Percentiles rank a stretch among this genome's conserved stretches.
Conservation (phyloP, 768 basidiomycete genomes). For the Lenzites betulinus region DNA sequence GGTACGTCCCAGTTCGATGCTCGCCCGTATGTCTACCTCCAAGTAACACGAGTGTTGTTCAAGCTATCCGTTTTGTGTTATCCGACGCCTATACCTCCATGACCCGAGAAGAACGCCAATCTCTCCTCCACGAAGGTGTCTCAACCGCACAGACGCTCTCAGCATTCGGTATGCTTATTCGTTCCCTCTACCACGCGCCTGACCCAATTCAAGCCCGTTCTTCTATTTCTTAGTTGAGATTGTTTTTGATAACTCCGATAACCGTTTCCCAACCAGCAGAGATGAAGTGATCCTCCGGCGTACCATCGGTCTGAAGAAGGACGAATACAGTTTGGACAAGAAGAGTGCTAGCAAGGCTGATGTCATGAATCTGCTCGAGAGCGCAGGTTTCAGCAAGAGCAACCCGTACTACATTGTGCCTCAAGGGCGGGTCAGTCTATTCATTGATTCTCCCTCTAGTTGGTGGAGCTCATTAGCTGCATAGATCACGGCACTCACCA, state of each 20-base stretch:
- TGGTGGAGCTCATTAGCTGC: no score
- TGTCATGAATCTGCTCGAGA: constrained; percentile 95
- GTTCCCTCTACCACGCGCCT: neutral
- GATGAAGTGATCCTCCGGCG: constrained; percentile 87
- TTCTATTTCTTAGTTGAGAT: constrained; percentile 67
- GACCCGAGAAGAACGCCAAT: constrained; percentile 88
- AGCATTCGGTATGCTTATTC: constrained; percentile 70
- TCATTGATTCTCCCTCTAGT: neutral
- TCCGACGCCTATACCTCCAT: constrained; percentile 98
- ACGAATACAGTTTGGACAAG: constrained; percentile 96
- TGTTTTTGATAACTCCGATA: constrained; percentile 93
- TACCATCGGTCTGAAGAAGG: constrained; percentile 97
- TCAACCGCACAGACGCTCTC: constrained; percentile 86
- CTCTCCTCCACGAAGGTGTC: constrained; percentile 92
- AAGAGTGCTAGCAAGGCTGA: constrained; percentile 96
- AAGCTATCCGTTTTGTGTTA: constrained; percentile 86
- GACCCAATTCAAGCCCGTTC: neutral
- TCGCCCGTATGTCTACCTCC: no score
- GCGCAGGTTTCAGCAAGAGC: constrained; percentile 96
- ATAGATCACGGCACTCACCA: constrained; percentile 94
- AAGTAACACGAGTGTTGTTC: neutral
- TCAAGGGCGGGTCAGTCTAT: constrained; percentile 79
- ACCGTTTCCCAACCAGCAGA: constrained; percentile 89
- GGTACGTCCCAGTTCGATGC: constrained; percentile 49
- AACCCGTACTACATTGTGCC: constrained; percentile 99